Base-by-base conservation (phyloP, 495 filamentous ascomycete species). In the Aspergillus sclerotioniger region DNA sequence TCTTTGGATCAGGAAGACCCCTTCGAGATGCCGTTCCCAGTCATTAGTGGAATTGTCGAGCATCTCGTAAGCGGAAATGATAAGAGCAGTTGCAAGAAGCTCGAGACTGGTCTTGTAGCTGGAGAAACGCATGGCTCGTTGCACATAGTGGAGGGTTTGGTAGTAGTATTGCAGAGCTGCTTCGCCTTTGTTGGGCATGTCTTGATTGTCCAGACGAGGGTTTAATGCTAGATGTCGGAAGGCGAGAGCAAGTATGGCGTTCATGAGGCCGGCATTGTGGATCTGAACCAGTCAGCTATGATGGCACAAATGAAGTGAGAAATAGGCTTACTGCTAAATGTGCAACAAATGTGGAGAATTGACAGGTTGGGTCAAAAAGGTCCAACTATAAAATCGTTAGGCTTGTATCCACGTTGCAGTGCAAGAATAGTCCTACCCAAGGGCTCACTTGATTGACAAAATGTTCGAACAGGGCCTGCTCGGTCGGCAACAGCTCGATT, bases 91-190 rank as follows among this genome's bases (percentile, higher is more conserved):
- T 16, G 59, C 59, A 0, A 61, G 49, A 2, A 61, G 20, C 47
- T 61, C 59, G 2, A 32, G 59, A 8, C 45, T 51, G 35, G 50
- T 47, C 6, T 46, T 39, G 16, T 61, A 61, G 5, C 25, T 39
- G 9, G 59, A 37, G 29, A 48, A 56, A 7, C 31, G 44, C 16
- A 56, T 21, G 15, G 53, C 29, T 37, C 17, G 53, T 61, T 6
- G 58, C 52, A 31, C 59, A 44, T 47, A 60, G 51, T 53, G 68
- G 41, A 44, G 65, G 52, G 48, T 70, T 59, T 43, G 59, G 15
- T 62, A 70, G 58, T 68, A 62, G 20, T 66, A 66, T 29, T 66
- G 57, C 3, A 58, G 56, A 9, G 56, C 51, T 56, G 52, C 20
- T n/a, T 41, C 28, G 35, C 44, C 20, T 16, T 52, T 47, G 15